phyloP scores from a whole-genome alignment of 2,329 filamentous ascomycete species.

The Monosporascus sp. region DNA sequence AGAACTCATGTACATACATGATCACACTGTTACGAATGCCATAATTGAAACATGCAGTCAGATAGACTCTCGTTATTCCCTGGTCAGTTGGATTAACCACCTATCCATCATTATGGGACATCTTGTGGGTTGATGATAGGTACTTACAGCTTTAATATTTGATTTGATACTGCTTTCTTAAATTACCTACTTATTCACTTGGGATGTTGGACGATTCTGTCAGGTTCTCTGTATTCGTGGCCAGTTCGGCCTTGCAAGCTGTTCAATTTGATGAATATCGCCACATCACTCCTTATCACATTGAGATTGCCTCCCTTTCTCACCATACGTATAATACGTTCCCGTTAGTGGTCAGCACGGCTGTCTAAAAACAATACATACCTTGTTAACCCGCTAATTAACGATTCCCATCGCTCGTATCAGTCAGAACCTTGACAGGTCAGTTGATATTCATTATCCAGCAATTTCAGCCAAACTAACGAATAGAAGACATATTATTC shows the following conservation, averaged over 20 bases:
- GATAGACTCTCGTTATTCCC: too few species aligned
- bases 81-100: too few species aligned
- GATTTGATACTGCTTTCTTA: background rate
- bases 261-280: slow-evolving; percentile 23
- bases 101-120: too few species aligned
- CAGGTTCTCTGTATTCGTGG: slow-evolving; percentile 16
- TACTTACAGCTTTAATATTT: background rate
- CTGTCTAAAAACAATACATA: background rate
- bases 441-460: too few species aligned
- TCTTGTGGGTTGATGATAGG: too few species aligned
- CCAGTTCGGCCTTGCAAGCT: slow-evolving; percentile 23
- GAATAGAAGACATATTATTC: background rate
- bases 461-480: too few species aligned
- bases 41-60: too few species aligned
- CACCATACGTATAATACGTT: background rate
- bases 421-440: too few species aligned
- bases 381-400: background rate
- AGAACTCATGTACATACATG: too few species aligned
- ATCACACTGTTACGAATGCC: too few species aligned
- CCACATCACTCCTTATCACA: slow-evolving; percentile 16
- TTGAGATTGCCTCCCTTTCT: background rate
- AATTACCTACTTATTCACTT: background rate
- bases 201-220: slow-evolving; percentile 1
- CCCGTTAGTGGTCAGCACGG: background rate
- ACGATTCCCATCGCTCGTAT: background rate